Conservation (phyloP, 2,329 filamentous ascomycete species). For the Botrytis tulipae region DNA sequence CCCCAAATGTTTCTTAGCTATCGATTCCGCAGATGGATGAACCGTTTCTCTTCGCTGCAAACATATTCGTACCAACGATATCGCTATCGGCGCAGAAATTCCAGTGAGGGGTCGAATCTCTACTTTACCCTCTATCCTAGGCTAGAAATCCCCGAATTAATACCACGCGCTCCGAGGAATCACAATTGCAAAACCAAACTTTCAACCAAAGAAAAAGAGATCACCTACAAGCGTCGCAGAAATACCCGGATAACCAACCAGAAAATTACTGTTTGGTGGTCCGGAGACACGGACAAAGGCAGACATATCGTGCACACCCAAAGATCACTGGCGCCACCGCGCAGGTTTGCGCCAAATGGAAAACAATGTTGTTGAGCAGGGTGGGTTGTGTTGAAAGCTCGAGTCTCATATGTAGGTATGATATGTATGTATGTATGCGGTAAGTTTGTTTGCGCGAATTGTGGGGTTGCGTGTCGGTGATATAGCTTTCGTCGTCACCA, state of each 20-base stretch:
- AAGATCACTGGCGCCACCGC: constrained; percentile 37
- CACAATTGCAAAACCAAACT: constrained; percentile 21
- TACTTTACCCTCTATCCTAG: constrained; percentile 95
- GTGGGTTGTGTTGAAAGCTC: constrained; percentile 18
- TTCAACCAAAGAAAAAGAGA: constrained; percentile 19
- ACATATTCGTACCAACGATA: constrained; percentile 92
- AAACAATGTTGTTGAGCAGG: constrained; percentile 29
- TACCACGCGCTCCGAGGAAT: constrained; percentile 24
- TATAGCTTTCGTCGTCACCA: constrained; percentile 29
- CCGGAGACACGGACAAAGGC: constrained; percentile 95
- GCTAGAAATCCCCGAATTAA: constrained; percentile 52
- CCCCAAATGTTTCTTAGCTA: constrained; percentile 87
- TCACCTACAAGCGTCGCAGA: constrained; percentile 87
- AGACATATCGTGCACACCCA: constrained; percentile 51
- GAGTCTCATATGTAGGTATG: constrained; percentile 19
- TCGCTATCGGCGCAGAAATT: constrained; percentile 80
- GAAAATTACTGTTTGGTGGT: constrained; percentile 93
- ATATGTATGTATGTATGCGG: constrained; percentile 19
- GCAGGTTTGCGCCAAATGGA: constrained; percentile 34
- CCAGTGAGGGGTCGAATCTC: constrained; percentile 88
- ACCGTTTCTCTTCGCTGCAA: constrained; percentile 93
- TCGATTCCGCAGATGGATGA: constrained; percentile 90
- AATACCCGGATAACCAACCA: constrained; percentile 96
- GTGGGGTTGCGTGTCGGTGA: constrained; percentile 15
- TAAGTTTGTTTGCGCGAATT: constrained; percentile 17